Evolutionary conservation across 2,329 filamentous ascomycete species (phyloP).

Genomic region (Trichoderma gracile): DNA sequence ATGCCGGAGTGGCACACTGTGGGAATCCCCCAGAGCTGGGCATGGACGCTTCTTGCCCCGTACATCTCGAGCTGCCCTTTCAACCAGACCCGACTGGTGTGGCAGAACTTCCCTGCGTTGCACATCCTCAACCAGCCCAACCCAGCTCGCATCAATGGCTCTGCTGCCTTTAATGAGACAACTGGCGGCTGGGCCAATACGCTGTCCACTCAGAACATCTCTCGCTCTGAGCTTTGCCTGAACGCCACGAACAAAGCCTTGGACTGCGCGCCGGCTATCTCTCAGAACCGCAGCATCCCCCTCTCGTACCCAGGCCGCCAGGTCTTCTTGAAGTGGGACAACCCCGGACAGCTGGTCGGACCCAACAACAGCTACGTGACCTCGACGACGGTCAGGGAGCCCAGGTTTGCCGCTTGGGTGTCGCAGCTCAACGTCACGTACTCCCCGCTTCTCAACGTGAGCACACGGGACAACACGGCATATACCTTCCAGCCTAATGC

Average conservation of each 20-base stretch:
- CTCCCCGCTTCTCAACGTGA: conserved; percentile 57
- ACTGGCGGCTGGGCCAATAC: conserved; percentile 60
- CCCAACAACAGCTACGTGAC: conserved; percentile 85
- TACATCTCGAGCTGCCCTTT: conserved; percentile 76
- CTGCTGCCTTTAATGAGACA: conserved; percentile 64
- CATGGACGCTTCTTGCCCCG: conserved; percentile 77
- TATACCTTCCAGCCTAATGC: conserved; percentile 73
- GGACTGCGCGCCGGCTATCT: conserved; percentile 64
- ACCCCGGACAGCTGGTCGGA: conserved; percentile 65
- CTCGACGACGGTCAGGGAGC: conserved; percentile 55
- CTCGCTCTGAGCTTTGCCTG: conserved; percentile 54
- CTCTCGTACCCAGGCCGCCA: conserved; percentile 73
- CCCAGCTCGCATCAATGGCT: conserved; percentile 64
- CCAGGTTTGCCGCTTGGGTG: conserved; percentile 73
- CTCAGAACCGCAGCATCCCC: conserved; percentile 67
- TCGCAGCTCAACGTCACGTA: conserved; percentile 76
- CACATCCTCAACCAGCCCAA: conserved; percentile 76
- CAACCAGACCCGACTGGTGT: conserved; percentile 72
- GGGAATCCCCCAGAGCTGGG: conserved; percentile 80
- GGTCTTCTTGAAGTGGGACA: conserved; percentile 72
- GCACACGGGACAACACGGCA: conserved; percentile 50
- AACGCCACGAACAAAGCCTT: conserved; percentile 55
- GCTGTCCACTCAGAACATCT: conserved; percentile 50
- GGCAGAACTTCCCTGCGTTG: conserved; percentile 81
- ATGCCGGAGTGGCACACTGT: conserved; percentile 82